These are phyloP conservation scores for Tetrapyrgos nigripes DNA, from an alignment of 1,284 basidiomycete species.

Conservation along the genomic window DNA sequence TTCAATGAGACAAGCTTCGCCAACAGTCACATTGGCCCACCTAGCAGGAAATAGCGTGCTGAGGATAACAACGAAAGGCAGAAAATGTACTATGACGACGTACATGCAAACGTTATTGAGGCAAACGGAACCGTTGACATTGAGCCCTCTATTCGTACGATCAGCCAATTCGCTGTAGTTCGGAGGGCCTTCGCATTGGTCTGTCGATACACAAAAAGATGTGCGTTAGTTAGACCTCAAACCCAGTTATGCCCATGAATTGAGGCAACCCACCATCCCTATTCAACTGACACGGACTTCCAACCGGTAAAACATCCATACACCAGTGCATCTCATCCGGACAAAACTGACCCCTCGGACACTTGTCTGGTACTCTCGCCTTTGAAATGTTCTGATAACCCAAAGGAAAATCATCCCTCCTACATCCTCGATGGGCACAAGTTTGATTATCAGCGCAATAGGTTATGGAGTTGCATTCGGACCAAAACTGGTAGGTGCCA, in stretches of 20 bases:
- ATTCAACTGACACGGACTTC: slow-evolving; percentile 82
- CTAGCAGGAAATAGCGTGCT: slow-evolving; percentile 39
- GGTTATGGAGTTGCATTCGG: slow-evolving; percentile 75
- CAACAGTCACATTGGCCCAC: slow-evolving; percentile 77
- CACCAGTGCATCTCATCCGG: slow-evolving; percentile 86
- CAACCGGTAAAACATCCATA: slow-evolving; percentile 64
- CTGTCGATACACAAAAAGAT: slow-evolving; percentile 42
- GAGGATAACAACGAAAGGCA: not conserved
- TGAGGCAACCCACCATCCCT: slow-evolving; percentile 72
- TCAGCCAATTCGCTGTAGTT: slow-evolving; percentile 71
- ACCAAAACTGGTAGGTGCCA: slow-evolving; percentile 78
- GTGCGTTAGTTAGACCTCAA: not conserved
- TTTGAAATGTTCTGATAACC: slow-evolving; percentile 54
- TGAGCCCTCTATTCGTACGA: slow-evolving; percentile 61
- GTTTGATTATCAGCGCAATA: slow-evolving; percentile 65
- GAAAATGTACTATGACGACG: slow-evolving; percentile 34
- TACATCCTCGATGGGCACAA: slow-evolving; percentile 74
- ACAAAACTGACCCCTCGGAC: slow-evolving; percentile 72
- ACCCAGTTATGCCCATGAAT: too few relatives aligned
- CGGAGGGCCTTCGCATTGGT: slow-evolving; percentile 75
- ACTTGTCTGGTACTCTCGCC: slow-evolving; percentile 67
- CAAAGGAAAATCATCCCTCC: slow-evolving; percentile 80
- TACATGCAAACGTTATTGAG: slow-evolving; percentile 84
- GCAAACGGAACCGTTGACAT: slow-evolving; percentile 84
- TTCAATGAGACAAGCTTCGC: slow-evolving; percentile 72